Evolutionary conservation across 768 basidiomycete genomes (phyloP).

Genomic region (Podaxis mareebaensis): DNA sequence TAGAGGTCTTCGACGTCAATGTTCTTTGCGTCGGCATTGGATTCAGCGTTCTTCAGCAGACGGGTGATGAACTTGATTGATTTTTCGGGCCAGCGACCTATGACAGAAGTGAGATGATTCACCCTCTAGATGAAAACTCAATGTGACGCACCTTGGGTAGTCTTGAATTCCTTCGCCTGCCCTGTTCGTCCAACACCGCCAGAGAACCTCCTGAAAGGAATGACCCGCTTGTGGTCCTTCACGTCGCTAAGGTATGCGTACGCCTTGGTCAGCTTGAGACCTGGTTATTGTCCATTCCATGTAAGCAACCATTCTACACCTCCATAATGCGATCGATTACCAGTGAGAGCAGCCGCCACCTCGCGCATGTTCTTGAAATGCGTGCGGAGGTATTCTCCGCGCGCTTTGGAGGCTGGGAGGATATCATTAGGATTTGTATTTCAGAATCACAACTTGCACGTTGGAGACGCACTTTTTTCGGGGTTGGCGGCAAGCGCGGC

Average conservation of each 20-base stretch:
- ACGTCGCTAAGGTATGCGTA: constrained; percentile 94
- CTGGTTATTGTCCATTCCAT: constrained; percentile 36
- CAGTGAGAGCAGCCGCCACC: constrained; percentile 91
- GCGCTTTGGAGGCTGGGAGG: constrained; percentile 79
- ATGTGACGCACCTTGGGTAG: constrained; percentile 81
- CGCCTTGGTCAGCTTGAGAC: constrained; percentile 92
- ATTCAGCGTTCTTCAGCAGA: constrained; percentile 97
- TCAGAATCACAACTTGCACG: neutral
- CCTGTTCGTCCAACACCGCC: constrained; percentile 94
- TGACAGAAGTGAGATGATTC: constrained; percentile 11
- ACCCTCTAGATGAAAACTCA: neutral
- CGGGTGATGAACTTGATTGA: constrained; percentile 93
- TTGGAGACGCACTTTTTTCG: constrained; percentile 78
- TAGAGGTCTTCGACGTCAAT: constrained; percentile 87
- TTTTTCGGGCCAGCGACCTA: constrained; percentile 99
- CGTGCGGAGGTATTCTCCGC: constrained; percentile 96
- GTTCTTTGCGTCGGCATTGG: constrained; percentile 98
- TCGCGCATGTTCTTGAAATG: constrained; percentile 99
- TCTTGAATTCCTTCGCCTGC: constrained; percentile 96
- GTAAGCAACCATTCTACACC: neutral
- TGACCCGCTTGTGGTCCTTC: constrained; percentile 93
- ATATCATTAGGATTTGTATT: constrained; percentile 5
- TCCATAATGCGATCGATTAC: constrained; percentile 41
- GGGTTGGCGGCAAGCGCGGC: constrained; percentile 87
- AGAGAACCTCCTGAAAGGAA: constrained; percentile 94